phyloP scores from a whole-genome alignment of 805 yeast genomes.

The Saccharomycopsis microspora region DNA sequence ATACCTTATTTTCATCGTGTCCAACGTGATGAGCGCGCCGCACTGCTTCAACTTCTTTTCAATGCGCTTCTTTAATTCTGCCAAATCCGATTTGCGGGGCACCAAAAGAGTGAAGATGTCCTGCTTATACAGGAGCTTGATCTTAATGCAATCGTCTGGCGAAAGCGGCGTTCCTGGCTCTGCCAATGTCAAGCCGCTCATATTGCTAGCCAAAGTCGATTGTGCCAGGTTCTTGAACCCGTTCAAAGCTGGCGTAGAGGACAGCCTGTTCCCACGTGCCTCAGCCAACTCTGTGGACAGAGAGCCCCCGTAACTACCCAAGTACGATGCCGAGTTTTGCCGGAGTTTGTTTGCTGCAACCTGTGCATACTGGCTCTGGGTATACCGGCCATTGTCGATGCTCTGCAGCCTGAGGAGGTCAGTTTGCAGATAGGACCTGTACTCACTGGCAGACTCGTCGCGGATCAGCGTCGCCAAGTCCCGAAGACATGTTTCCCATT shows the following conservation, averaged over 20 bases:
- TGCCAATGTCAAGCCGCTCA: background rate
- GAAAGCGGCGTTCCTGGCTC: conserved; percentile 16
- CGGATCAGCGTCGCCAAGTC: conserved; percentile 27
- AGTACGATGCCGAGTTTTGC: conserved; percentile 3
- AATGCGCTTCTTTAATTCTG: conserved; percentile 45
- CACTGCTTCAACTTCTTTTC: conserved; percentile 44
- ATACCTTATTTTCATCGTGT: conserved; percentile 52
- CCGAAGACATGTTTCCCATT: conserved; percentile 68
- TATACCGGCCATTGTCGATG: background rate
- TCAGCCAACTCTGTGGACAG: background rate
- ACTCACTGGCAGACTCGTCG: conserved; percentile 18
- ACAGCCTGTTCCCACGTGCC: background rate
- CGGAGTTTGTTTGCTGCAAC: conserved; percentile 1
- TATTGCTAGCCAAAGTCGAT: background rate
- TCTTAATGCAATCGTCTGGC: conserved; percentile 27
- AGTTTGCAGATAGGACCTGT: conserved; percentile 1
- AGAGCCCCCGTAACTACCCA: background rate
- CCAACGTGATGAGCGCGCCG: conserved; percentile 30
- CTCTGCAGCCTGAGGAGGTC: background rate
- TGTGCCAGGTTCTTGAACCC: background rate
- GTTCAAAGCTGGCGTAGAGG: conserved; percentile 5
- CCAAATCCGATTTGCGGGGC: conserved; percentile 37
- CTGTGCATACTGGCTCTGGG: background rate
- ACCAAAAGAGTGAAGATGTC: conserved; percentile 58
- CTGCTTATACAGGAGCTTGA: conserved; percentile 30